Percentiles rank a stretch among this genome's conserved stretches.
phyloP scores from a whole-genome alignment of 192 early-diverging fungal genomes.

The Tieghemiomyces parasiticus region DNA sequence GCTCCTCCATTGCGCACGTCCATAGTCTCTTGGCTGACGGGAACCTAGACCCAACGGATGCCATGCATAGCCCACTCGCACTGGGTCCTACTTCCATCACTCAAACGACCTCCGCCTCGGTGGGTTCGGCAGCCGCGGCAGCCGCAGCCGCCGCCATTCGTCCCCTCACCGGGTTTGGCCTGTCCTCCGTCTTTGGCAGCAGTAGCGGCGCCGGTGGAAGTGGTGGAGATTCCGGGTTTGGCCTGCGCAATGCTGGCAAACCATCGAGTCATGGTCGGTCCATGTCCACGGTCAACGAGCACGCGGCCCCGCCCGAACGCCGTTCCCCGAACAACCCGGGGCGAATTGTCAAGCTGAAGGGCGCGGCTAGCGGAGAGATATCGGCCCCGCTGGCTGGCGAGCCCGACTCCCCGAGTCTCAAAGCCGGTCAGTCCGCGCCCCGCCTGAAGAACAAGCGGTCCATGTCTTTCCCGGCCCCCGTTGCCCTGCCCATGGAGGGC shows the following conservation, averaged over 20 bases:
- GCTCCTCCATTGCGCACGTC: neutral
- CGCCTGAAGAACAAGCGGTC: conserved; percentile 6
- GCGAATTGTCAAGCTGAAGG: too few species aligned
- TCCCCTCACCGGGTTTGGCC: conserved; percentile 7
- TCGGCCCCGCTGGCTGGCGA: too few species aligned
- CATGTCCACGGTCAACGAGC: too few species aligned
- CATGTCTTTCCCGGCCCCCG: neutral
- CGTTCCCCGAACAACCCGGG: too few species aligned
- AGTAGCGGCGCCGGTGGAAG: conserved; percentile 1
- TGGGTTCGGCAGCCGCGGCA: conserved; percentile 8
- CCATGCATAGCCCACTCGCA: too few species aligned
- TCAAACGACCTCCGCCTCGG: neutral
- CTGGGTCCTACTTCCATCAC: neutral
- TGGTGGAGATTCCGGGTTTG: too few species aligned
- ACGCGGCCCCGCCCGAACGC: too few species aligned
- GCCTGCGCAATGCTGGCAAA: too few species aligned
- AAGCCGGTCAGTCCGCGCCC: neutral
- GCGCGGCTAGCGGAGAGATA: too few species aligned
- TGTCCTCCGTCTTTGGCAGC: conserved; percentile 5
- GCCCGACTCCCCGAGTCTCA: neutral
- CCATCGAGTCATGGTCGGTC: too few species aligned
- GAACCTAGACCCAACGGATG: too few species aligned
- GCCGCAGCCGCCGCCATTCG: conserved; percentile 10
- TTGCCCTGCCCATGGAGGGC: neutral
- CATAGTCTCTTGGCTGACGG: neutral